These are phyloP conservation scores for Leccinum pellstonianum DNA, from an alignment of 768 basidiomycete genomes.

Conservation along the genomic window DNA sequence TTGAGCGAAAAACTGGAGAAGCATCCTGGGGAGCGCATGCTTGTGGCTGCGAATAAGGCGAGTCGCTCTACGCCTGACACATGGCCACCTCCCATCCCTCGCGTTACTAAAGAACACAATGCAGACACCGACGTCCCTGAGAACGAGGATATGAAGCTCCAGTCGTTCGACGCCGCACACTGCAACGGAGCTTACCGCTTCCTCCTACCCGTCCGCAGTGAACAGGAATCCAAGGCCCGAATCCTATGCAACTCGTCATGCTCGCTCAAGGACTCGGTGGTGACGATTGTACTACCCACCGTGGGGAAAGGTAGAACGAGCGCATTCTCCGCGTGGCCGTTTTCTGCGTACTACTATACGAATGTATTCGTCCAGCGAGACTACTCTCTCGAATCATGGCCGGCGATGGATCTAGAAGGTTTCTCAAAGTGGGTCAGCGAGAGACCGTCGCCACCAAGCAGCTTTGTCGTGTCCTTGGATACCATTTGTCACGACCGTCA, in stretches of 20 bases:
- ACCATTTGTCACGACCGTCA: slow-evolving; percentile 15
- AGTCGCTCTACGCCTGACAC: neutral
- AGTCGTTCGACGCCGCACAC: slow-evolving; percentile 21
- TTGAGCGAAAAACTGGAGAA: neutral
- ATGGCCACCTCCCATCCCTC: slow-evolving; percentile 36
- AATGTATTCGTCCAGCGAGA: neutral
- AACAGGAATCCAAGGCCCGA: too few relatives aligned
- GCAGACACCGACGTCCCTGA: neutral
- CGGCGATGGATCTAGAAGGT: slow-evolving; percentile 34
- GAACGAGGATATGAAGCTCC: neutral
- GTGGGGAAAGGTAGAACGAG: too few relatives aligned
- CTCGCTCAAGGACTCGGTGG: too few relatives aligned
- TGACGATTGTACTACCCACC: too few relatives aligned
- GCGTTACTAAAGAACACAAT: slow-evolving; percentile 29
- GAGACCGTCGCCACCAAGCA: slow-evolving; percentile 24
- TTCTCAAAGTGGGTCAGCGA: slow-evolving; percentile 42
- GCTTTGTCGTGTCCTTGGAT: slow-evolving; percentile 42
- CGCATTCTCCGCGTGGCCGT: too few relatives aligned
- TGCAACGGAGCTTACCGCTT: slow-evolving; percentile 39
- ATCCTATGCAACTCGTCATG: too few relatives aligned
- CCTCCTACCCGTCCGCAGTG: slow-evolving; percentile 24
- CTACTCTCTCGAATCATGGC: neutral
- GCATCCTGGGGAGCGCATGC: neutral
- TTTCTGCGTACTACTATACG: too few relatives aligned
- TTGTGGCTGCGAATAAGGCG: neutral